A percentile compares a stretch with the other conserved stretches of the same genome.
Conservation (phyloP, 345 rosid species). For the Carallia pectinifolia region DNA sequence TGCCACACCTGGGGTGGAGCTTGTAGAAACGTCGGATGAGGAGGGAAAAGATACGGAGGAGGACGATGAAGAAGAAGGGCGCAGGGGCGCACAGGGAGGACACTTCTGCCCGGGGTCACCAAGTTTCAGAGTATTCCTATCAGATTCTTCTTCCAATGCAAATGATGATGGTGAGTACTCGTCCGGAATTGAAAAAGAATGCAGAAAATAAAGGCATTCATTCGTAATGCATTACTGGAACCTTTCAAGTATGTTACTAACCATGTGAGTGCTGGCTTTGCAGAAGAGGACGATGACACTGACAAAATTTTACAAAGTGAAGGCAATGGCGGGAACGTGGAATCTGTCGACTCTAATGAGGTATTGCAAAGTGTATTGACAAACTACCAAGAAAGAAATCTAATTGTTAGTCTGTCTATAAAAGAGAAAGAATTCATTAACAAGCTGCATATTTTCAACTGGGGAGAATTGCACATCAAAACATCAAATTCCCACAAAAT, state of each 20-base stretch:
- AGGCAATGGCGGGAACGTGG: not conserved
- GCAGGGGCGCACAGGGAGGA: not conserved
- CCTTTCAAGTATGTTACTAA: not conserved
- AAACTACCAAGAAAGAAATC: not conserved
- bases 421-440: no score
- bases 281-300: not conserved
- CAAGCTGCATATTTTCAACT: no score
- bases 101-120: constrained; percentile 28
- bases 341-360: constrained; percentile 9
- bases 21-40: not conserved
- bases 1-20: not conserved
- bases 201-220: not conserved
- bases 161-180: constrained; percentile 12
- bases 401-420: not conserved
- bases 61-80: constrained; percentile 6
- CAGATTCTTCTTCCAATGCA: constrained; percentile 5
- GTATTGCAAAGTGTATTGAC: not conserved
- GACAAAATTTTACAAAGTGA: constrained; percentile 12
- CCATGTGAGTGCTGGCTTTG: not conserved
- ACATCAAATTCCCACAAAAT: no score
- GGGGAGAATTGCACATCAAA: no score
- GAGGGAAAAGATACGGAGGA: constrained; percentile 7
- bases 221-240: not conserved
- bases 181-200: not conserved
- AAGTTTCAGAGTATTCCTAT: constrained; percentile 38